Conservation (phyloP, 805 yeast species). For the Lipomyces sp. region DNA sequence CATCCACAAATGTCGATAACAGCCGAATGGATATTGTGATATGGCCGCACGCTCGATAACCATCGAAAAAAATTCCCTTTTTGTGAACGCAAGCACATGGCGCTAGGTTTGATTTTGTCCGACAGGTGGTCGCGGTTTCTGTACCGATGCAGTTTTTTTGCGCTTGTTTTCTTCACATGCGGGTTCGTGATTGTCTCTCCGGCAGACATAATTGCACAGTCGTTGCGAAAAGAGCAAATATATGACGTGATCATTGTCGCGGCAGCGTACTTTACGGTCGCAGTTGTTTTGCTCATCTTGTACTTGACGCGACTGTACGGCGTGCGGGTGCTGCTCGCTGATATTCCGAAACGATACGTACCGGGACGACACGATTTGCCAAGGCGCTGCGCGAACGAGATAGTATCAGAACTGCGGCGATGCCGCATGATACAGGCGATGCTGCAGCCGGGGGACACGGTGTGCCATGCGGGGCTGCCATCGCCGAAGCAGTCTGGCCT, state of each 20-base stretch:
- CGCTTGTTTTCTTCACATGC: conserved; percentile 38
- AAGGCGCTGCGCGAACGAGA: conserved; percentile 42
- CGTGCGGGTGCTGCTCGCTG: conserved; percentile 57
- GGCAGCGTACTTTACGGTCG: conserved; percentile 61
- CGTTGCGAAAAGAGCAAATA: conserved; percentile 61
- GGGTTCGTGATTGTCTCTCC: conserved; percentile 72
- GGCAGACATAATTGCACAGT: conserved; percentile 68
- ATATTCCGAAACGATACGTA: conserved; percentile 74
- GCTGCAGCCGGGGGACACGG: conserved; percentile 45
- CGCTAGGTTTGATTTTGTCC: too few species aligned
- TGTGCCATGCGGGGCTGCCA: conserved; percentile 54
- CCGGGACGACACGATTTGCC: conserved; percentile 65
- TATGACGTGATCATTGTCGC: conserved; percentile 79
- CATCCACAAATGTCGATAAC: too few species aligned
- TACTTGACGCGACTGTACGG: conserved; percentile 59
- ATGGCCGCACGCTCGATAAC: too few species aligned
- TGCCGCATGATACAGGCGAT: conserved; percentile 43
- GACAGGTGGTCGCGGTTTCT: conserved; percentile 19
- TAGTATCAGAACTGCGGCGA: conserved; percentile 43
- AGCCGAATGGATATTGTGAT: too few species aligned
- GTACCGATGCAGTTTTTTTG: conserved; percentile 35
- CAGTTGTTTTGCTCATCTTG: conserved; percentile 49
- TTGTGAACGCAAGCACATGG: too few species aligned
- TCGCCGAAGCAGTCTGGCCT: conserved; percentile 40
- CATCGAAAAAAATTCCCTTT: too few species aligned